Base-by-base conservation (phyloP, 306 rosid species). In the Pyrus communis region DNA sequence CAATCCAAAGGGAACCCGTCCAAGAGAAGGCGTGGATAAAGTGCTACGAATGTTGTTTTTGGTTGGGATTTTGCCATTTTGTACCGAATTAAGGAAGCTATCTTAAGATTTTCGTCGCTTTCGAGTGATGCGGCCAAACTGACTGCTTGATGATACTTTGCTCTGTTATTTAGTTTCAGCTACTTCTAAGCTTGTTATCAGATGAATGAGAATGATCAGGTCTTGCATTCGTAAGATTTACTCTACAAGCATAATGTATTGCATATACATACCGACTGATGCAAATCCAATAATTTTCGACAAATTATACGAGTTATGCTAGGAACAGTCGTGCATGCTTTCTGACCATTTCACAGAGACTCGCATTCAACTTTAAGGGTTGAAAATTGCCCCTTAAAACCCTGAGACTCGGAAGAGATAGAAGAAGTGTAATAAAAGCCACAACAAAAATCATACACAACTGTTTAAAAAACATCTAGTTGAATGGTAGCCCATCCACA, bases 21-120 rank as follows among this genome's bases (percentile, higher is more conserved):
- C 52, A 88, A 85, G 94, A 91, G 78, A 82, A 86, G 82, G 69
- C 80, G 65, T 1, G 85, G 80, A 83, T 73, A 74, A 81, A 79
- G 71, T 79, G 75, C 21, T 84, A 77, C 42, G 64, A 33, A 11
- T 15, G 19, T 45, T 68, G n/a, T 11, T 9, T 28, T 51, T 67
- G 27, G 31, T 65, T 71, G 57, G 74, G 4, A n/a, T n/a, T n/a
- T 42, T 51, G 35, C 59, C 18, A 14, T 76, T 33, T 60, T 45
- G 58, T 63, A 42, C 15, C 10, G 25, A 80, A 58, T 25, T 54
- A 13, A 9, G 64, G 65, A 59, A 58, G 51, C 40, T 40, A 43
- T 38, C 23, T 11, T 38, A 9, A 31, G 61, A 23, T 35, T 42
- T 59, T 69, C 33, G 7, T 65, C 19, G 28, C 11, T 27, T 57